Conservation (phyloP, 129 eudicot species). For the sunflower (Helianthus annuus) region HanXRQr2.0-SUNRISE NC_035434.2:55197957-55198456, state of each 20-base stretch:
- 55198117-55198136: constrained; percentile 97
- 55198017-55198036: constrained; percentile 1
- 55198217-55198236: not conserved
- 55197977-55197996: not conserved
- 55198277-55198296: not conserved
- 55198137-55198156: constrained; percentile 98
- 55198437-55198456: no score
- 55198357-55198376: not conserved
- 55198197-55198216: not conserved
- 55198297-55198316: not conserved
- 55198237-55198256: not conserved
- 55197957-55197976: not conserved
- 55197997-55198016: not conserved
- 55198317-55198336: not conserved
- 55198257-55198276: not conserved
- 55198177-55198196: not conserved
- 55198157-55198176: constrained; percentile 18
- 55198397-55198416: not conserved
- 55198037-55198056: not conserved
- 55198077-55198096: constrained; percentile 50
- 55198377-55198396: not conserved
- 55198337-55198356: not conserved
- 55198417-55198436: not conserved
- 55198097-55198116: constrained; percentile 96
- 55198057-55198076: not conserved